phyloP scores from a whole-genome alignment of 352 stramenopile species.

The Phytopythium helicoides region DNA sequence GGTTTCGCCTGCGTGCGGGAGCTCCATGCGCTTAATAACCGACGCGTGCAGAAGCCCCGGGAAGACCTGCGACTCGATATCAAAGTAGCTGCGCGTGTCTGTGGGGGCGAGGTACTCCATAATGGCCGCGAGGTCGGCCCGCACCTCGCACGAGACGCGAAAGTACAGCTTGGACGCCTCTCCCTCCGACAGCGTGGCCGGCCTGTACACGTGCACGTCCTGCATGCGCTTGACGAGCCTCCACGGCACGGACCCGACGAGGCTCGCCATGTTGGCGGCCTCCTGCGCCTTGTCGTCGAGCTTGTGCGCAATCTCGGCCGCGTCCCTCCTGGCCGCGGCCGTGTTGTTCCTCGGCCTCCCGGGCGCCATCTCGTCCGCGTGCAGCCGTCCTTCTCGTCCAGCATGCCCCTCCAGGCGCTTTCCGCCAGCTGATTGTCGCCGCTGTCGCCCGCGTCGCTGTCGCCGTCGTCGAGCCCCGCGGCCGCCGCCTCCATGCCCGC shows the following conservation, averaged over 20 bases:
- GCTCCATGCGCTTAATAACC: slow-evolving; percentile 79
- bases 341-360: slow-evolving; percentile 12
- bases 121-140: slow-evolving; percentile 71
- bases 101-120: slow-evolving; percentile 77
- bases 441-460: slow-evolving; percentile 17
- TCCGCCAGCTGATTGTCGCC: slow-evolving; percentile 7
- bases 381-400: slow-evolving; percentile 50
- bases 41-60: slow-evolving; percentile 72
- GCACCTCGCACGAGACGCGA: slow-evolving; percentile 81
- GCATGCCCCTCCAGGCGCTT: slow-evolving; percentile 9
- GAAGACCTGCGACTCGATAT: slow-evolving; percentile 83
- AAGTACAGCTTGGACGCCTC: slow-evolving; percentile 74
- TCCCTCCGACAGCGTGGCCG: slow-evolving; percentile 32
- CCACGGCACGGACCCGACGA: slow-evolving; percentile 64
- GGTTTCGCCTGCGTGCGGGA: slow-evolving; percentile 29
- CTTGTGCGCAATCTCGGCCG: slow-evolving; percentile 50
- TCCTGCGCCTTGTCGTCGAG: slow-evolving; percentile 77
- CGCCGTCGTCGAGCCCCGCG: slow-evolving; percentile 14
- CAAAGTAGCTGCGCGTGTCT: slow-evolving; percentile 70
- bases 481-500: slow-evolving; percentile 14
- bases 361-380: slow-evolving; percentile 35
- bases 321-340: slow-evolving; percentile 31
- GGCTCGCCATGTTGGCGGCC: slow-evolving; percentile 50
- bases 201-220: slow-evolving; percentile 78
- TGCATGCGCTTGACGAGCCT: slow-evolving; percentile 72